Evolutionary conservation across 1,284 basidiomycete species (phyloP).

Genomic region (Apiotrichum porosum): DNA sequence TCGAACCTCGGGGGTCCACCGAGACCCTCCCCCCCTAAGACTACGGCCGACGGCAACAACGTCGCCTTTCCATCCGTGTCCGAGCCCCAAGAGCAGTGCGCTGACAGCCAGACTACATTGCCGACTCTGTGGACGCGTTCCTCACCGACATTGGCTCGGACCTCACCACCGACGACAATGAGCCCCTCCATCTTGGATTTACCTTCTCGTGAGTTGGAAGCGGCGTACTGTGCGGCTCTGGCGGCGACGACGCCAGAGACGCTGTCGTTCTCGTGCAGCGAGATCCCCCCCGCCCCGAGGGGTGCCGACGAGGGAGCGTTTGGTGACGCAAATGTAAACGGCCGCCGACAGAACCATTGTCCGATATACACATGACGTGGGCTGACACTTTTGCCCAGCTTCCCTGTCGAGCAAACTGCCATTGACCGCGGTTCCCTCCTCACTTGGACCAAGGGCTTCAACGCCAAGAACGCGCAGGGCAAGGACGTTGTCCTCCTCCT

Average conservation of each 20-base stretch:
- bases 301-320: no score
- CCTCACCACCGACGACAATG: constrained; percentile 37
- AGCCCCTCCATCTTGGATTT: constrained; percentile 73
- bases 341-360: no score
- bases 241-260: no score
- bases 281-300: no score
- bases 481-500: constrained; percentile 87
- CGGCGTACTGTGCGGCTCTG: no score
- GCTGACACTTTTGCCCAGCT: constrained; percentile 49
- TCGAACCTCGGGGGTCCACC: no score
- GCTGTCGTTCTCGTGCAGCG: no score
- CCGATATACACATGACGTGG: no score
- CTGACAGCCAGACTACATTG: constrained; percentile 75
- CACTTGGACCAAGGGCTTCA: constrained; percentile 96
- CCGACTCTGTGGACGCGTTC: constrained; percentile 91
- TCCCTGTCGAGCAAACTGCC: constrained; percentile 95
- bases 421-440: constrained; percentile 82
- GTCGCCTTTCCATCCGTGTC: neutral
- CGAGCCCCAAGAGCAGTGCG: neutral
- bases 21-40: no score
- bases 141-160: constrained; percentile 62
- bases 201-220: constrained; percentile 63
- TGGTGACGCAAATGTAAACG: no score
- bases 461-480: constrained; percentile 83
- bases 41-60: no score